Evolutionary conservation across 306 rosid species (phyloP), one percentile per base, ranked within the genome.

Genomic region (Coriaria nepalensis): DNA sequence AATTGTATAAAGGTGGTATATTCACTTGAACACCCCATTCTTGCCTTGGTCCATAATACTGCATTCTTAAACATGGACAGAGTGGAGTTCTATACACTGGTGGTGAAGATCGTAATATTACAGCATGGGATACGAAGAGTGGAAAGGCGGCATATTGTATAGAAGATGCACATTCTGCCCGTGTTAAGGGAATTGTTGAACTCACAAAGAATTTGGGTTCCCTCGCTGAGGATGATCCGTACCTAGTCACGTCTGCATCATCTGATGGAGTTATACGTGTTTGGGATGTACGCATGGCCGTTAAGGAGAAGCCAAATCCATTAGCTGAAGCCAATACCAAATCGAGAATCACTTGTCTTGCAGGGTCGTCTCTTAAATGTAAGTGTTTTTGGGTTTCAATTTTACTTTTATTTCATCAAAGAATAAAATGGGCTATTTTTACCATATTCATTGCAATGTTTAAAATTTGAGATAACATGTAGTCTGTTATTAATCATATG

Each of bases 231-330:
- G 92, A 84, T 44, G 84, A 79, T 45, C 92, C 97, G 0, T 73
- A 72, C 58, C 56, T 81, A 13, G 71, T 90, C 33, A 87, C 92
- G 56, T 79, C 95, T 67, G 95, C 84, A 15, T 84, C 97, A 46
- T 72, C 94, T 6, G 95, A 90, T 63, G 97, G 97, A 39, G 53
- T 74, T 68, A 73, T 90, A 66, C 80, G 82, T 4, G 76, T 75
- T 35, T 90, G 97, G 97, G 97, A 90, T 74, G 87, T 84, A 67
- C 97, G 97, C 9, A 73, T 73, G 95, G 80, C 82, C 13, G 32
- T 60, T 8, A 67, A 33, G 7, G 87, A 67, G 73, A 84, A 79
- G 72, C 72, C 78, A 40, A 66, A 56, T 64, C 84, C 95, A 13
- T 57, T 90, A 53, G 80, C 95, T 4, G 95, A 90, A 72, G 79